Conservation (phyloP, 192 early-diverging fungal species). For the Dispira simplex region DNA sequence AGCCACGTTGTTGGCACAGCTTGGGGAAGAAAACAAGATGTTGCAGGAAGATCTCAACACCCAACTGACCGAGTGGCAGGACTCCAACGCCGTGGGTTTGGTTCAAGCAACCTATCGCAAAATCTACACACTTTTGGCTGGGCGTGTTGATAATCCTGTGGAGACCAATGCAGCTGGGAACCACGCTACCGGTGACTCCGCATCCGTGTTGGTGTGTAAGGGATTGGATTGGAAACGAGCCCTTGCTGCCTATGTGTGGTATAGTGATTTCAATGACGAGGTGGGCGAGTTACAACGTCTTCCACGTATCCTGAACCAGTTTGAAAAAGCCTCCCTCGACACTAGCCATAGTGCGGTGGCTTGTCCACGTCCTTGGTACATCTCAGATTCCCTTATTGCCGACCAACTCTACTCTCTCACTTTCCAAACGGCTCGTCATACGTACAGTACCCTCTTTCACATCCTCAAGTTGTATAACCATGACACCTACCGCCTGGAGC, state of each 20-base stretch:
- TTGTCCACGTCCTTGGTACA: slow-evolving; percentile 12
- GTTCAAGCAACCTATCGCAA: slow-evolving; percentile 24
- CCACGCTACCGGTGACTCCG: no score
- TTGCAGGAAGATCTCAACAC: slow-evolving; percentile 18
- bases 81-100: slow-evolving; percentile 3
- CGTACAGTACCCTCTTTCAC: slow-evolving; percentile 55
- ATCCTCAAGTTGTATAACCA: slow-evolving; percentile 47
- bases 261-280: slow-evolving; percentile 24
- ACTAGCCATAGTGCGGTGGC: slow-evolving; percentile 12
- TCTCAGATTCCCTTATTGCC: no score
- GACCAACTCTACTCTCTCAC: no score
- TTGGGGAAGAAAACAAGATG: slow-evolving; percentile 39
- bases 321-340: slow-evolving; percentile 16
- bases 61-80: slow-evolving; percentile 26
- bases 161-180: slow-evolving; percentile 4
- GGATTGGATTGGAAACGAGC: slow-evolving; percentile 50
- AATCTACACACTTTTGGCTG: slow-evolving; percentile 39
- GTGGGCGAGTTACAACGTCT: not conserved
- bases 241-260: slow-evolving; percentile 47
- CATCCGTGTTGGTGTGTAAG: slow-evolving; percentile 29
- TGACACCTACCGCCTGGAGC: slow-evolving; percentile 32
- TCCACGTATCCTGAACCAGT: not conserved
- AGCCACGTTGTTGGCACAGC: slow-evolving; percentile 63
- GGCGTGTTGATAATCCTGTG: slow-evolving; percentile 21
- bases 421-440: no score